Evolutionary conservation across 768 basidiomycete genomes (phyloP).

Genomic region (Podaxis sp.): DNA sequence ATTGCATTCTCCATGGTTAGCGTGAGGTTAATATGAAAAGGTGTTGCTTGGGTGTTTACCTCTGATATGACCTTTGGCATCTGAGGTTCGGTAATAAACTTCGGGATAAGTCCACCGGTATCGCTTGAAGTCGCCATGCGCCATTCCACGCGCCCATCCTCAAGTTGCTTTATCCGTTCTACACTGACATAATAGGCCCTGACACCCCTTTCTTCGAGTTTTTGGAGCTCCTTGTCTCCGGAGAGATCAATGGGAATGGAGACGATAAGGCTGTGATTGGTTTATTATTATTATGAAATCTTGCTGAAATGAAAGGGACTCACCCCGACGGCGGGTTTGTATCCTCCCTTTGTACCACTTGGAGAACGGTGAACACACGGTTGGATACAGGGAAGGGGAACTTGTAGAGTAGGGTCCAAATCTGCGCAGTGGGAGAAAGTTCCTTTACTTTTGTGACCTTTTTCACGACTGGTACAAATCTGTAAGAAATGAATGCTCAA

Average conservation of each 20-base stretch:
- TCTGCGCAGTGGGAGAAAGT: slow-evolving; percentile 56
- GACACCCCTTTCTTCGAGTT: slow-evolving; percentile 59
- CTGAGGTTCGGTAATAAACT: slow-evolving; percentile 54
- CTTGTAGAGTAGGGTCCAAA: slow-evolving; percentile 73
- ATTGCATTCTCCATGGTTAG: neutral
- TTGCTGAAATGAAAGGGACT: slow-evolving; percentile 16
- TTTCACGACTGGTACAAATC: slow-evolving; percentile 63
- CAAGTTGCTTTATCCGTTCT: slow-evolving; percentile 60
- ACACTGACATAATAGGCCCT: slow-evolving; percentile 68
- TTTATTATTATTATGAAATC: slow-evolving; percentile 24
- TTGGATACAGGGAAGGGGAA: slow-evolving; percentile 69
- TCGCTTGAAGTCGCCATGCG: slow-evolving; percentile 75
- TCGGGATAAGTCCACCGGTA: slow-evolving; percentile 65
- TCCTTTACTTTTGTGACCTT: slow-evolving; percentile 60
- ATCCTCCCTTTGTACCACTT: slow-evolving; percentile 51
- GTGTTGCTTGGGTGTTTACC: slow-evolving; percentile 29
- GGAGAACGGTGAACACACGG: slow-evolving; percentile 72
- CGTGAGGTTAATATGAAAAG: neutral
- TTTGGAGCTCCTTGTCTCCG: slow-evolving; percentile 50
- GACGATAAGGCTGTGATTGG: slow-evolving; percentile 37
- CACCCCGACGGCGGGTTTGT: slow-evolving; percentile 55
- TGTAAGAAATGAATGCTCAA: slow-evolving; percentile 20
- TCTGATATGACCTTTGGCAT: slow-evolving; percentile 61
- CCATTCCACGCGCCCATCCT: slow-evolving; percentile 68
- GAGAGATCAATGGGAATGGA: slow-evolving; percentile 70